Evolutionary conservation across 768 basidiomycete genomes (phyloP).

Genomic region (Pholiota conissans): DNA sequence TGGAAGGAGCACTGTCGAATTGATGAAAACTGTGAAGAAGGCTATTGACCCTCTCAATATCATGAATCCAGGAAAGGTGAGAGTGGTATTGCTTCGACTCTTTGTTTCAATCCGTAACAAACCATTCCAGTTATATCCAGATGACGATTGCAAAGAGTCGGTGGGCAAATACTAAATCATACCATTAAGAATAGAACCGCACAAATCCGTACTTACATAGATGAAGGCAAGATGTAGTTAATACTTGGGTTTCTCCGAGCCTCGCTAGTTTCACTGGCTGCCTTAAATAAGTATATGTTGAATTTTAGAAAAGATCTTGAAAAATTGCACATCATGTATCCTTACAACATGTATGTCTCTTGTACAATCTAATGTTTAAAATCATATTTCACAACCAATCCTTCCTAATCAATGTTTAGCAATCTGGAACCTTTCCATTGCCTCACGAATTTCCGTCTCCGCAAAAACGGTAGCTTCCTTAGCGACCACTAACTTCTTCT

Average conservation of each 20-base stretch:
- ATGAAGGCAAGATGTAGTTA: too few species aligned
- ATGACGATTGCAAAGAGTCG: conserved; percentile 9
- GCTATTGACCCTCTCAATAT: conserved; percentile 79
- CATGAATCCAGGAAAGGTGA: conserved; percentile 83
- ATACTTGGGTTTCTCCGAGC: too few species aligned
- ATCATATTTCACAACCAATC: too few species aligned
- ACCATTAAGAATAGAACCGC: too few species aligned
- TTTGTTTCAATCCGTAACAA: conserved; percentile 8
- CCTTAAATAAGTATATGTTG: too few species aligned
- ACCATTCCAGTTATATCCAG: conserved; percentile 32
- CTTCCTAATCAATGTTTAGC: conserved; percentile 56
- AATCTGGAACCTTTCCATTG: conserved; percentile 67
- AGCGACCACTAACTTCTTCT: conserved; percentile 69
- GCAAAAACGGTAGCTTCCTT: conserved; percentile 72
- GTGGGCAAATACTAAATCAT: not conserved
- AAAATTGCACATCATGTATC: too few species aligned
- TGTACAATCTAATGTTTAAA: too few species aligned
- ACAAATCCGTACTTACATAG: too few species aligned
- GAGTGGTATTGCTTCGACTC: not conserved
- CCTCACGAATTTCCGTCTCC: conserved; percentile 72
- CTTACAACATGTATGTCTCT: too few species aligned
- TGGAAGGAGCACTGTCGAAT: conserved; percentile 74
- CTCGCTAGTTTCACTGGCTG: too few species aligned
- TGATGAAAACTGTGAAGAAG: conserved; percentile 86
- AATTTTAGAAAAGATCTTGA: too few species aligned